Percentiles rank a stretch among this genome's conserved stretches.
These are phyloP conservation scores for Penicillium capsulatum DNA, from an alignment of 2,329 filamentous ascomycete species.

Conservation along the genomic window DNA sequence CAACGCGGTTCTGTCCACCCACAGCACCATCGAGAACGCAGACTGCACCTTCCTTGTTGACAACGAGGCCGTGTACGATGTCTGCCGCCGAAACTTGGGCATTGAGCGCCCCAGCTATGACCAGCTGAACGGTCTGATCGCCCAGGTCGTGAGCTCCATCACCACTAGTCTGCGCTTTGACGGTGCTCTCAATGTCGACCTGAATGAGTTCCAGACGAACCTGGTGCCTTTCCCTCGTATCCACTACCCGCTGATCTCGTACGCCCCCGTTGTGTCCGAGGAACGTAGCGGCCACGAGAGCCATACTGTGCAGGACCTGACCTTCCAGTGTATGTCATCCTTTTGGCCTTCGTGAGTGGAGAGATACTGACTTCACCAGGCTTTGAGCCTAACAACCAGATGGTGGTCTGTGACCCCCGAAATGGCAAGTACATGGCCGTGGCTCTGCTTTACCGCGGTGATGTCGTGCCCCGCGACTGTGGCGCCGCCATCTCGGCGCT, in stretches of 20 bases:
- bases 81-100: constrained; percentile 61
- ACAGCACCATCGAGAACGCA: constrained; percentile 63
- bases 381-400: constrained; percentile 66
- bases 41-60: constrained; percentile 67
- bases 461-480: constrained; percentile 61
- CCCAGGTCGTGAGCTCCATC: constrained; percentile 64
- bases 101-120: constrained; percentile 62
- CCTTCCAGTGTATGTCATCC: constrained; percentile 55
- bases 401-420: constrained; percentile 64
- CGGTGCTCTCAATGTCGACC: constrained; percentile 63
- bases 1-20: constrained; percentile 55
- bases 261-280: constrained; percentile 61
- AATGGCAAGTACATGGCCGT: constrained; percentile 68
- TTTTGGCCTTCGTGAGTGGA: not conserved
- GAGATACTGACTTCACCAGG: constrained; percentile 34
- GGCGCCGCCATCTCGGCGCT: constrained; percentile 56
- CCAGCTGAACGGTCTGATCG: constrained; percentile 63
- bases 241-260: constrained; percentile 63
- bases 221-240: constrained; percentile 65
- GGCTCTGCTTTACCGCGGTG: constrained; percentile 62
- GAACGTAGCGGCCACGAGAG: constrained; percentile 79
- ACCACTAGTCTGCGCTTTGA: constrained; percentile 63
- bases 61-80: constrained; percentile 66
- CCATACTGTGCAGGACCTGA: constrained; percentile 76
- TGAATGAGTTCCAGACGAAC: constrained; percentile 68